These are phyloP conservation scores for Cryptococcus sp. DNA, from an alignment of 1,284 basidiomycete genomes.

Conservation along the genomic window DNA sequence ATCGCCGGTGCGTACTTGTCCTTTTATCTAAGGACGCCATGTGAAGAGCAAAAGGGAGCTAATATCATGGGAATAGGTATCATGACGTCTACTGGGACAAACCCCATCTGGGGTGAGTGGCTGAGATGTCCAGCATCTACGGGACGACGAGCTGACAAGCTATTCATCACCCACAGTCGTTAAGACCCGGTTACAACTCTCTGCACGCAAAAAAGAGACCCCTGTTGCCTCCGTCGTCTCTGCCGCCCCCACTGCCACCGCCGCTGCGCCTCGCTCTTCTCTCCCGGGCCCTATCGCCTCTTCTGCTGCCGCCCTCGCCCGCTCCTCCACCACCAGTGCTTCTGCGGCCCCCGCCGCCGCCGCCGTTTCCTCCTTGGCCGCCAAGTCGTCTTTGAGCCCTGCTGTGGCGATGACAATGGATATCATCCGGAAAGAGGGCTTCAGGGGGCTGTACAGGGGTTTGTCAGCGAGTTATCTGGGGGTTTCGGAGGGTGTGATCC, in stretches of 20 bases:
- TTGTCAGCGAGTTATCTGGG: conserved; percentile 92
- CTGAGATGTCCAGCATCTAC: background rate
- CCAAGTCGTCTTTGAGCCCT: conserved; percentile 16
- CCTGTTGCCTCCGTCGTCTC: conserved; percentile 4
- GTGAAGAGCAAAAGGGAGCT: background rate
- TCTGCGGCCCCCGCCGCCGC: conserved; percentile 13
- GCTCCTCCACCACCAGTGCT: conserved; percentile 10
- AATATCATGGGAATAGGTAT: conserved; percentile 55
- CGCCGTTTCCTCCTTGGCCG: conserved; percentile 18
- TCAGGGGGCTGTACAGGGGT: conserved; percentile 90
- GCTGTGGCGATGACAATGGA: conserved; percentile 58
- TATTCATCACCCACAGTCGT: conserved; percentile 64
- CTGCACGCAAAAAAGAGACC: conserved; percentile 29
- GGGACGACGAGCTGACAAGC: no score
- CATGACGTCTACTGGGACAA: conserved; percentile 83
- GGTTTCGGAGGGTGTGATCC: conserved; percentile 94
- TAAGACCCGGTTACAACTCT: conserved; percentile 83
- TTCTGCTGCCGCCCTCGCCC: conserved; percentile 24
- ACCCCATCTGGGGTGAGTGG: conserved; percentile 77
- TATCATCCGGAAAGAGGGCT: conserved; percentile 77
- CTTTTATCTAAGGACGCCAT: background rate
- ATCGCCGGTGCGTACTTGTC: conserved; percentile 56
- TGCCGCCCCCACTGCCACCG: conserved; percentile 3
- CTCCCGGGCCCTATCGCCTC: conserved; percentile 31
- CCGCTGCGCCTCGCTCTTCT: conserved; percentile 4